Evolutionary conservation across 768 basidiomycete genomes (phyloP), one percentile per base, ranked within the genome.

Genomic region (Hygrophorus russula): DNA sequence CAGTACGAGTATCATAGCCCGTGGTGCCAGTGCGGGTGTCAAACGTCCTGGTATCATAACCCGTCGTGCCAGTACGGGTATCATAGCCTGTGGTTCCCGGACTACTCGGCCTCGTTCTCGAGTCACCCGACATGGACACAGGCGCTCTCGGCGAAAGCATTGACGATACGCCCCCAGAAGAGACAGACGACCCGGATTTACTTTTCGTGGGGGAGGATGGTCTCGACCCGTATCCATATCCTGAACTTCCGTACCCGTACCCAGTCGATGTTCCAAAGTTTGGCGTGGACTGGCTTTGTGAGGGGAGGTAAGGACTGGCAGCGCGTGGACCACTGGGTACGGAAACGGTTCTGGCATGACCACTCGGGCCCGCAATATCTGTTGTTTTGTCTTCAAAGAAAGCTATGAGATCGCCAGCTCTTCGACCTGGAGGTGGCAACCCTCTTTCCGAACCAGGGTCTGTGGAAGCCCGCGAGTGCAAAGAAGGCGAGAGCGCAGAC

Each of bases 371-470:
- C 13, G 58, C 63, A 6, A 71, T 64, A 45, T 67, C 36, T 1
- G 36, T 42, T 3, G 47, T 49, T 10, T 65, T 68, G 46, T 73
- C 69, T 48, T 80, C 86, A 46, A 87, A 89, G 20, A 80, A 75
- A 0, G 85, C 83, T 31, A 83, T 82, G 39, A 89, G 70, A 43
- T 83, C 78, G 11, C 70, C 80, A 0, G 82, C 69, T 12, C 81
- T 17, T 20, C 45, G 74, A 29, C 78, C 67, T 1, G 75, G 74
- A 36, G 70, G 74, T 38, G 67, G 70, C 33, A 66, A 57, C 19
- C 60, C 69, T 7, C 63, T 61, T 40, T 68, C 71, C 10, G 66
- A 56, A 8, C 59, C 62, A 2, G 79, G 66, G 38, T 85, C 82
- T 0, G 82, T 81, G 1, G 69, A 66, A 13, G 77, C 64, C 28